phyloP scores from a whole-genome alignment of 2,329 filamentous ascomycete species.

The Metarhizium robertsii region DNA sequence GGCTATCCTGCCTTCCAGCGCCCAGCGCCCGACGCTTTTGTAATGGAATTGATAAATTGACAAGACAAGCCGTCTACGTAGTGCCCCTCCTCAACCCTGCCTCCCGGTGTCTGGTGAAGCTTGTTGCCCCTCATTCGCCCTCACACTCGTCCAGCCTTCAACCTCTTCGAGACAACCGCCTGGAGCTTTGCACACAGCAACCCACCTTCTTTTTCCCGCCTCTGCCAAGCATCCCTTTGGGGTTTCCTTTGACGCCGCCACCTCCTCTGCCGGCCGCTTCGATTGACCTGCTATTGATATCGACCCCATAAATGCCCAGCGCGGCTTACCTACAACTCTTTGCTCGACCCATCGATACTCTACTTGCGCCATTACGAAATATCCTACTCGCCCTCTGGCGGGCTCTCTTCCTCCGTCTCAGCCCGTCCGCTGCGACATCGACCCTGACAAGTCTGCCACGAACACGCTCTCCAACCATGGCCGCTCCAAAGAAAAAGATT shows the following conservation, averaged over 20 bases:
- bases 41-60: too few species aligned
- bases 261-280: neutral
- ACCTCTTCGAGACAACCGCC: neutral
- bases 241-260: neutral
- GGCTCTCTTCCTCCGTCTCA: conserved; percentile 11
- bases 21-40: too few species aligned
- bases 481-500: conserved; percentile 54
- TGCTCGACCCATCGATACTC: conserved; percentile 19
- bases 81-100: neutral
- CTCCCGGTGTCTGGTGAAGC: neutral
- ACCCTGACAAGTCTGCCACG: conserved; percentile 9
- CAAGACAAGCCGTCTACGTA: too few species aligned
- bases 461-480: conserved; percentile 25
- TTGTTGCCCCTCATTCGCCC: neutral
- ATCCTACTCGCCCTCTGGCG: conserved; percentile 19
- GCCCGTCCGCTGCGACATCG: conserved; percentile 4
- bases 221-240: neutral
- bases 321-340: conserved; percentile 17
- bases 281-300: neutral
- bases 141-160: neutral
- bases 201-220: neutral
- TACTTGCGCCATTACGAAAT: conserved; percentile 17
- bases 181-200: neutral
- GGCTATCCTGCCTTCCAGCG: too few species aligned
- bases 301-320: conserved; percentile 16